phyloP scores from a whole-genome alignment of 257 asterid genomes.

The Fraxinus americana region DNA sequence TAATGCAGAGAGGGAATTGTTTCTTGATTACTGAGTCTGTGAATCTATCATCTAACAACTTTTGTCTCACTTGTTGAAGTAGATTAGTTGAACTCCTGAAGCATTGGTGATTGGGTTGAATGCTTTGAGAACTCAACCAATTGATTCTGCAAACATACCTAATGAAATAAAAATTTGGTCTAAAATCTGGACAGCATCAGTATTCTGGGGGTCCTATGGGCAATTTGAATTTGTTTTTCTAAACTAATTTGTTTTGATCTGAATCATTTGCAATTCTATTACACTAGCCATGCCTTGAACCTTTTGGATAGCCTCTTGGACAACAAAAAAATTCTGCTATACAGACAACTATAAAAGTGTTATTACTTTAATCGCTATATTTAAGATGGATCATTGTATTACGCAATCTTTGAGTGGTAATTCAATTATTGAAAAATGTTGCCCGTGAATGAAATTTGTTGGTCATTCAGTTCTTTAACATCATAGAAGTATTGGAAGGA shows the following conservation, averaged over 20 bases:
- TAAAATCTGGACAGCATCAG: not conserved
- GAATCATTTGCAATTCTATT: not conserved
- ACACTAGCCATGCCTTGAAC: not conserved
- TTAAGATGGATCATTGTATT: not conserved
- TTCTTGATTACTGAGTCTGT: not conserved
- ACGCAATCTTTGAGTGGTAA: not conserved
- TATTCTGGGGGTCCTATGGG: not conserved
- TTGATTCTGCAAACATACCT: not conserved
- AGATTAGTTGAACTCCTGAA: not conserved
- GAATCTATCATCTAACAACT: not conserved
- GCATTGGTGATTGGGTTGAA: not conserved
- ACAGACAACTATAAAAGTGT: not conserved
- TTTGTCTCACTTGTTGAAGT: not conserved
- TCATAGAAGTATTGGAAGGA: slow-evolving; percentile 21
- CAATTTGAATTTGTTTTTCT: not conserved
- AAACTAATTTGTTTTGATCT: not conserved
- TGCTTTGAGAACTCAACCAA: not conserved
- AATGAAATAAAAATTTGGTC: not conserved
- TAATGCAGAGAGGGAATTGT: not conserved
- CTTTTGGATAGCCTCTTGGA: not conserved
- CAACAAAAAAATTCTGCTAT: not conserved
- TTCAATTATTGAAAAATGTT: not conserved
- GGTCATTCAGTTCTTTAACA: slow-evolving; percentile 15
- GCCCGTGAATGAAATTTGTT: not conserved
- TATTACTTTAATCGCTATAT: not conserved